Evolutionary conservation across 169 alveolate genomes (phyloP).

Genomic region (Plasmodium blacklocki): DNA sequence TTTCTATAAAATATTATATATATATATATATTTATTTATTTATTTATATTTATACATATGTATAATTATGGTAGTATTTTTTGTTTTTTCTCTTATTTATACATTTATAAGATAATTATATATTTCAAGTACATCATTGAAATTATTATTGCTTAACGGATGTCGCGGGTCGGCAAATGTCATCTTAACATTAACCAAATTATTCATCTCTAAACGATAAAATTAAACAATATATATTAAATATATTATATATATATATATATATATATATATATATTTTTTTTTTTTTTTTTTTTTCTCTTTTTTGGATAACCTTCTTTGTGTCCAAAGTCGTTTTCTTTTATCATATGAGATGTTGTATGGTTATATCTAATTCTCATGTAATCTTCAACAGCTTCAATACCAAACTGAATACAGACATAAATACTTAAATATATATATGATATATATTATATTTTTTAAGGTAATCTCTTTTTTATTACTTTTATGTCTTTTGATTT

Average conservation of each 20-base stretch:
- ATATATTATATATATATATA: conserved; percentile 4
- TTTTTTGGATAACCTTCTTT: conserved; percentile 5
- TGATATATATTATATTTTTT: neutral
- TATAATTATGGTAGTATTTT: neutral
- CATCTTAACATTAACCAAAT: conserved; percentile 40
- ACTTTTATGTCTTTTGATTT: conserved; percentile 59
- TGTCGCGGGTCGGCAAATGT: conserved; percentile 74
- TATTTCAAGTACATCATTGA: conserved; percentile 42
- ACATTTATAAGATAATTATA: conserved; percentile 66
- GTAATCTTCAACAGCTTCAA: conserved; percentile 64
- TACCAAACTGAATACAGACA: conserved; percentile 36
- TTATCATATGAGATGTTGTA: neutral
- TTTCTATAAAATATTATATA: conserved; percentile 23
- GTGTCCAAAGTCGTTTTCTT: neutral
- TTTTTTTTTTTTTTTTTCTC: neutral
- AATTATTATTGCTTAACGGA: conserved; percentile 59
- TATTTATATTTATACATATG: neutral
- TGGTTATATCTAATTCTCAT: conserved; percentile 34
- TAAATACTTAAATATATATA: neutral
- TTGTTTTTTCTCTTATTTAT: neutral
- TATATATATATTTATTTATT: too few relatives aligned
- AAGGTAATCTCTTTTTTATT: conserved; percentile 3
- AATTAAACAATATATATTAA: neutral
- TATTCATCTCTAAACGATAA: neutral
- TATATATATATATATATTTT: neutral